Base-by-base conservation (phyloP, 208 protist species). In the Blastocrithidia nonstop region DNA sequence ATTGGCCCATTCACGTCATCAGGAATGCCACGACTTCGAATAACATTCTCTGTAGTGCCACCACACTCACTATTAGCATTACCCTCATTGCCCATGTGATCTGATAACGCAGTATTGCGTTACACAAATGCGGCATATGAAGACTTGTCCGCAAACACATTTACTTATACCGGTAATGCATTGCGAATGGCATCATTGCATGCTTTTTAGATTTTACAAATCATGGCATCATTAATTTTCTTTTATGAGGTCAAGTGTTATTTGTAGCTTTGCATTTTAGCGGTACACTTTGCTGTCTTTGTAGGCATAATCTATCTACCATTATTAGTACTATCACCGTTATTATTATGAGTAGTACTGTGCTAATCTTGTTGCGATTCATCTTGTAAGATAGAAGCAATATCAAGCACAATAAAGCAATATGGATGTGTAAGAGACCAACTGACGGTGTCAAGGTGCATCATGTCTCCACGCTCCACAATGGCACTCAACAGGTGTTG, bases 401-500 rank as follows among this genome's bases (percentile, higher is more conserved):
- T 33, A 23, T 81, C 68, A 15, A 89, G 50, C 37, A 77, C 64
- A 41, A 93, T 81, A 36, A 73, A 85, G 45, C 68, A 82, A 28
- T 50, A 62, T 3, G 73, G 72, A 15, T 86, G 63, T 0, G 71
- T 76, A 19, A 95, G 55, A 15, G 68, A 69, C 88, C 83, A 93
- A 47, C 72, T 86, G 2, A 83, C 40, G 1, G 88, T 95, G 8
- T 67, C 58, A 9, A 89, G 49, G n/a, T 54, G 37, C 46, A 79
- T 45, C 25, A 68, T 66, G 24, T 69, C 48, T 5, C 26, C 3
- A 5, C 54, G 49, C 36, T 85, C 66, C 21, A 91, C 66, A 0
- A 93, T 46, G 3, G 85, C 77, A 0, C 66, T 74, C 25, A 95
- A 65, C 6, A 95, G 41, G 46, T 95, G 88, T 52, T 95, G 88